Percentiles rank a stretch among this genome's conserved stretches.
phyloP scores from a whole-genome alignment of 768 basidiomycete species.

The Lyophyllum semitale region DNA sequence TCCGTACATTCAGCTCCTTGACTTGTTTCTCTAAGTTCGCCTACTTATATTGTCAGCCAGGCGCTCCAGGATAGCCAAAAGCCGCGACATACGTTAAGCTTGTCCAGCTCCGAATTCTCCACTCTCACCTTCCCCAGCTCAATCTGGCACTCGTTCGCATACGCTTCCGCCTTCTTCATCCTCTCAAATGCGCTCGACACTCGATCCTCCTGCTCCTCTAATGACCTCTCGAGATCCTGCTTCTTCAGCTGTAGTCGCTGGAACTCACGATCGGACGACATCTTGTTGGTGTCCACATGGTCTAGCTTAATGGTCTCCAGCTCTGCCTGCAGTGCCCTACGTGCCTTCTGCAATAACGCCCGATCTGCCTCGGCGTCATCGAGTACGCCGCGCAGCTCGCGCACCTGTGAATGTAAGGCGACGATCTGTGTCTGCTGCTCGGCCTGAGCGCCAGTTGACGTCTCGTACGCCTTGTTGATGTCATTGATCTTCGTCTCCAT shows the following conservation, averaged over 20 bases:
- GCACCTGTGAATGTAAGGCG: constrained; percentile 81
- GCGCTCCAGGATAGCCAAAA: constrained; percentile 3
- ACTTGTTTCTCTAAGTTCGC: constrained; percentile 83
- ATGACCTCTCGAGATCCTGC: constrained; percentile 74
- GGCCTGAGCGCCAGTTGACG: constrained; percentile 66
- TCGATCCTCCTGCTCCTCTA: constrained; percentile 79
- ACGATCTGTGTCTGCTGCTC: constrained; percentile 88
- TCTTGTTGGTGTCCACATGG: constrained; percentile 65
- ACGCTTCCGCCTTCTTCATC: constrained; percentile 79
- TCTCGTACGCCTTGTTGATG: constrained; percentile 73
- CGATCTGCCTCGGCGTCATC: constrained; percentile 88
- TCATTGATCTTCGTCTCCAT: constrained; percentile 82
- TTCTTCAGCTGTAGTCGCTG: constrained; percentile 79
- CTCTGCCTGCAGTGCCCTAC: constrained; percentile 77
- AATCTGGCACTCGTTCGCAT: constrained; percentile 72
- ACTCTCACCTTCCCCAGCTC: constrained; percentile 75
- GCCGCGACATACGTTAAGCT: constrained; percentile 58
- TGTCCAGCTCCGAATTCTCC: constrained; percentile 83
- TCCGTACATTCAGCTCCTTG: constrained; percentile 80
- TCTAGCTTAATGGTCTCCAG: constrained; percentile 81
- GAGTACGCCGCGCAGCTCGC: constrained; percentile 76
- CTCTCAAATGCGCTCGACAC: constrained; percentile 71
- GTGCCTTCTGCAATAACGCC: constrained; percentile 76
- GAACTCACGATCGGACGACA: constrained; percentile 72
- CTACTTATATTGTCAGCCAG: constrained; percentile 35